Base-by-base conservation (phyloP, 2,329 filamentous ascomycete species). In the Nigrograna mackinnonii region DNA sequence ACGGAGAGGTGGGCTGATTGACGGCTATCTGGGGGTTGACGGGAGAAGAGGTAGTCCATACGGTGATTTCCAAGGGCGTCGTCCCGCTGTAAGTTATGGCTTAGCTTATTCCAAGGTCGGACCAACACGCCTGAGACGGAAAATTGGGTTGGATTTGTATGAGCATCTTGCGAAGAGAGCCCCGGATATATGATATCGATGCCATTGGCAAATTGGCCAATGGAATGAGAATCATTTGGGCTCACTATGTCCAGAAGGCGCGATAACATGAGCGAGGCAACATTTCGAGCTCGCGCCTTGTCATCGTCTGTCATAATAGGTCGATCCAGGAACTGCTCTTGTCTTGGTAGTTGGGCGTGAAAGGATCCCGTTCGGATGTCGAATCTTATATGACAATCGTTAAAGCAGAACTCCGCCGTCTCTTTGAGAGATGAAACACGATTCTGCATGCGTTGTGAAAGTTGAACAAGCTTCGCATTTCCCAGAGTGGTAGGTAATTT, bases 401-500 rank as follows among this genome's bases (percentile, higher is more conserved):
- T 63, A n/a, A 90, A 72, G 5, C 87, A 68, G 6, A 73, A 58
- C 16, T 80, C 69, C 0, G 83, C 84, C 43, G 80, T 71, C 2
- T 71, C 67, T 24, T 80, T 79, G 37, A 72, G 75, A 11, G 54
- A 55, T 34, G 77, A 73, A 21, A 80, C 79, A 22, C 76, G 76
- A 13, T 72, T 61, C 1, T 85, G 75, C 37, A 95, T 69, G 11
- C 46, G 43, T 4, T 54, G 38, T 4, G 63, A 54, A 3, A 64
- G 18, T 0, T 71, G 67, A 2, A 92, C 67, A 4, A 96, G 75
- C 11, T 58, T 58, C 12, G 44, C 31, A 41, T 84, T 83, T 47
- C 81, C 81, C 2, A 97, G 70, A 0, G 91, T 89, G 7, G 64
- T 65, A 0, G 94, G 92, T 4, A 97, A 71, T 3, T 66, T 59